Percentiles rank a stretch among this genome's conserved stretches.
Conservation (phyloP, 2,329 filamentous ascomycete genomes). For the Scedosporium apiospermum region DNA sequence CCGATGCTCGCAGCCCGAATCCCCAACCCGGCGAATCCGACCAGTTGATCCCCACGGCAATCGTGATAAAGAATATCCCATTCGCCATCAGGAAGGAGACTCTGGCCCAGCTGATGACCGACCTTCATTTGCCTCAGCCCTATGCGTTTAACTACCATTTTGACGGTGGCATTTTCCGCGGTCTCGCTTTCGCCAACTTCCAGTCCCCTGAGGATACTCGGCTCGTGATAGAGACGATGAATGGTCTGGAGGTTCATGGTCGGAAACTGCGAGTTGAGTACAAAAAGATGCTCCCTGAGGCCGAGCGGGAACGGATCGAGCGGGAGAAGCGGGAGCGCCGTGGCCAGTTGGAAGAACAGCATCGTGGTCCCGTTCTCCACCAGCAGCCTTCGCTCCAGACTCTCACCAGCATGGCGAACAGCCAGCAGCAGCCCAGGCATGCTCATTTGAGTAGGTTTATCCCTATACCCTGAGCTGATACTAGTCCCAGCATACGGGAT, state of each 20-base stretch:
- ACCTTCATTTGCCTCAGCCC: slow-evolving; percentile 83
- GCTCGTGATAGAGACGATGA: slow-evolving; percentile 85
- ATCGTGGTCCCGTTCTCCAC: slow-evolving; percentile 68
- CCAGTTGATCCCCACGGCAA: slow-evolving; percentile 93
- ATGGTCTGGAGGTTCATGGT: slow-evolving; percentile 90
- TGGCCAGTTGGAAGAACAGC: slow-evolving; percentile 94
- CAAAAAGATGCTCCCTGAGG: slow-evolving; percentile 97
- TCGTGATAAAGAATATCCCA: slow-evolving; percentile 99
- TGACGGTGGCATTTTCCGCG: slow-evolving; percentile 93
- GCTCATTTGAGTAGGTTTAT: slow-evolving; percentile 36
- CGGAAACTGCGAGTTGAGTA: slow-evolving; percentile 94
- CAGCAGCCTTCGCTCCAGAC: slow-evolving; percentile 83
- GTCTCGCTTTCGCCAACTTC: slow-evolving; percentile 95
- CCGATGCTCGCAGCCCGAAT: slow-evolving; percentile 24
- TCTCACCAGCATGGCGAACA: slow-evolving; percentile 54
- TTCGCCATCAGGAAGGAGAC: slow-evolving; percentile 98
- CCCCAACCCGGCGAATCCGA: slow-evolving; percentile 49
- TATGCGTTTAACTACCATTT: slow-evolving; percentile 99
- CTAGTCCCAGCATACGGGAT: neutral
- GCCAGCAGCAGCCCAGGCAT: slow-evolving; percentile 39
- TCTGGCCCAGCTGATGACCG: slow-evolving; percentile 85
- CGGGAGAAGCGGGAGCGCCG: slow-evolving; percentile 93
- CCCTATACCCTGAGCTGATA: no score
- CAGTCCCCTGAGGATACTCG: slow-evolving; percentile 91
- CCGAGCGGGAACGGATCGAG: slow-evolving; percentile 91